phyloP scores from a whole-genome alignment of 768 basidiomycete species.

The Floccularia luteovirens region DNA sequence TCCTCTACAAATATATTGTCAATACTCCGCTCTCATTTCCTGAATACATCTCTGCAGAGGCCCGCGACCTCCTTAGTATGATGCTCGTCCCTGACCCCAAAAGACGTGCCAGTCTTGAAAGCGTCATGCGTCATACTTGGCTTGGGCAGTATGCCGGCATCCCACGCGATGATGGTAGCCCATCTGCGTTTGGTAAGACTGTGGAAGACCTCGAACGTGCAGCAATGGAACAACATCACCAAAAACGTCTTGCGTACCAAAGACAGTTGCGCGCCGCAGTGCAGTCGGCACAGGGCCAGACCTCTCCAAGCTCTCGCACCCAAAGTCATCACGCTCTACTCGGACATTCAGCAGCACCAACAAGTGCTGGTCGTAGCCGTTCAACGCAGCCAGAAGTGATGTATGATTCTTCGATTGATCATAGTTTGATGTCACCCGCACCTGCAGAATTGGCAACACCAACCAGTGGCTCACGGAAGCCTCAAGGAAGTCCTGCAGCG shows the following conservation, averaged over 20 bases:
- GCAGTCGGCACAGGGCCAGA: constrained; percentile 11
- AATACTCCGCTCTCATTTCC: constrained; percentile 95
- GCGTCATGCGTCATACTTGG: constrained; percentile 89
- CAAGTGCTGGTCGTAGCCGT: constrained; percentile 35
- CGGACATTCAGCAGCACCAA: constrained; percentile 25
- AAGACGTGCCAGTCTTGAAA: constrained; percentile 64
- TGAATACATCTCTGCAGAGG: constrained; percentile 84
- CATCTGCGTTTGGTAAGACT: constrained; percentile 49
- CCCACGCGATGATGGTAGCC: constrained; percentile 20
- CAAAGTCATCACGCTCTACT: constrained; percentile 50
- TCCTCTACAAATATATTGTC: constrained; percentile 97
- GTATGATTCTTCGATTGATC: constrained; percentile 66
- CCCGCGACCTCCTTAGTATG: constrained; percentile 74
- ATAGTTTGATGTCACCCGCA: constrained; percentile 31
- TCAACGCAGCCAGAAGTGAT: constrained; percentile 67
- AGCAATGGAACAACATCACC: constrained; percentile 80
- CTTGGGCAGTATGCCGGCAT: constrained; percentile 50
- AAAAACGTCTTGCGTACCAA: constrained; percentile 77
- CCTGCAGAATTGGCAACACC: constrained; percentile 19
- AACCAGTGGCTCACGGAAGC: constrained; percentile 15
- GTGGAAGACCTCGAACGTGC: constrained; percentile 75
- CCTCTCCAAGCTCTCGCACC: constrained; percentile 22
- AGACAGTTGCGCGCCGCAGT: constrained; percentile 56
- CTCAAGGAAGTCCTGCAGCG: constrained; percentile 25
- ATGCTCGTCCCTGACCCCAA: constrained; percentile 95